These are phyloP conservation scores for Geotrichum histeridarum DNA, from an alignment of 1,139 yeast species.

Conservation along the genomic window DNA sequence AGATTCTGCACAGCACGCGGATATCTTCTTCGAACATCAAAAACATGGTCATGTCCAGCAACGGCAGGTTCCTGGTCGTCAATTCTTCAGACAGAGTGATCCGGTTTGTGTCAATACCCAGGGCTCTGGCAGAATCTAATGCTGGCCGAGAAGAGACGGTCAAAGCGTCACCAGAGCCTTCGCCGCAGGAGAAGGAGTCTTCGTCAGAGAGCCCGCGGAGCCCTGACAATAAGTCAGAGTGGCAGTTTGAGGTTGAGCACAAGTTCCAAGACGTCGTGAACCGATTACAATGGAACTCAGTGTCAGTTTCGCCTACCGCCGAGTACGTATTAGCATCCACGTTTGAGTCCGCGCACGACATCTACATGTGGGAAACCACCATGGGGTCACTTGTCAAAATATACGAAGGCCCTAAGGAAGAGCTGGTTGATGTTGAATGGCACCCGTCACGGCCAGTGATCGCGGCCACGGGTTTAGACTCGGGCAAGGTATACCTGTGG, in stretches of 20 bases:
- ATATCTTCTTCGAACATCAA: conserved; percentile 69
- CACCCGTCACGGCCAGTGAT: conserved; percentile 69
- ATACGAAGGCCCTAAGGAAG: conserved; percentile 87
- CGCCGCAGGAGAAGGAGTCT: too few species aligned
- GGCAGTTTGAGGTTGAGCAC: conserved; percentile 68
- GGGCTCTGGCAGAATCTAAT: conserved; percentile 32
- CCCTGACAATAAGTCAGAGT: conserved; percentile 21
- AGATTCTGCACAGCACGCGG: conserved; percentile 48
- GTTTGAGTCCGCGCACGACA: conserved; percentile 79
- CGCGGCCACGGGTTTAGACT: conserved; percentile 84
- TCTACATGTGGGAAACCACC: conserved; percentile 89
- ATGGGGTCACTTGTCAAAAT: conserved; percentile 85
- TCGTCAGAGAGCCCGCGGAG: too few species aligned
- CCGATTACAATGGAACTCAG: conserved; percentile 81
- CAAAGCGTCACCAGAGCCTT: too few species aligned
- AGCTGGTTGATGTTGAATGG: conserved; percentile 73
- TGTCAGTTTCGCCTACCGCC: conserved; percentile 66
- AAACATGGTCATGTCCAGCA: conserved; percentile 57
- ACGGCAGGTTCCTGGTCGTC: conserved; percentile 65
- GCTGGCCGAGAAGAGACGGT: neutral
- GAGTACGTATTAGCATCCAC: conserved; percentile 88
- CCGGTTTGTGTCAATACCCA: conserved; percentile 57
- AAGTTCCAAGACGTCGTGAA: conserved; percentile 89
- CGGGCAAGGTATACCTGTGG: conserved; percentile 83
- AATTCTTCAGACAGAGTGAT: conserved; percentile 82